Conservation (phyloP, 164 flowering plant species). For the Dillenia suffruticosa region DNA sequence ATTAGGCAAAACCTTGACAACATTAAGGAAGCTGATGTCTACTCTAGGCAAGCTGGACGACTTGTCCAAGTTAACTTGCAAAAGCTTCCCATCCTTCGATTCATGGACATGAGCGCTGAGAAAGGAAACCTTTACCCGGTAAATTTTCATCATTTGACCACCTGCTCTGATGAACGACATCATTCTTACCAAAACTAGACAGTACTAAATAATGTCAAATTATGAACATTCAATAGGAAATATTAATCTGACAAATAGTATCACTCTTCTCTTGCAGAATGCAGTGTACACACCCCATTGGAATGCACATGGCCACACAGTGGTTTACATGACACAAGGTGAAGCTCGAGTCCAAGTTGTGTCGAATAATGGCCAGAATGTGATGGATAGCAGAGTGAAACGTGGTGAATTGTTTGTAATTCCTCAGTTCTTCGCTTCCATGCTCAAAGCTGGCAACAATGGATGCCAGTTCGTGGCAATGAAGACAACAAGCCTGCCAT, state of each 20-base stretch:
- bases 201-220: neutral
- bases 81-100: constrained; percentile 36
- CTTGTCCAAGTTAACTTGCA: constrained; percentile 20
- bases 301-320: constrained; percentile 27
- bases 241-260: neutral
- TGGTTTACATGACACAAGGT: constrained; percentile 29
- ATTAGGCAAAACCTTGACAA: constrained; percentile 22
- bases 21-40: constrained; percentile 19
- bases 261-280: constrained; percentile 19
- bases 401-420: constrained; percentile 33
- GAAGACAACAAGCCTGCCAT: constrained; percentile 28
- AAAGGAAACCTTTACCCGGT: constrained; percentile 35
- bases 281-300: constrained; percentile 35
- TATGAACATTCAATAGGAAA: neutral
- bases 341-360: constrained; percentile 33
- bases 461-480: constrained; percentile 40
- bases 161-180: neutral
- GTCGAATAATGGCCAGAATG: constrained; percentile 11
- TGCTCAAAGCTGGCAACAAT: constrained; percentile 24
- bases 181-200: constrained; percentile 1
- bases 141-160: constrained; percentile 1
- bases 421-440: constrained; percentile 35
- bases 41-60: constrained; percentile 26
- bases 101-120: constrained; percentile 39
- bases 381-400: constrained; percentile 23